A percentile compares a stretch with the other conserved stretches of the same genome.
These are phyloP conservation scores for Phytopythium mirpurense DNA, from an alignment of 352 stramenopile species.

Conservation along the genomic window DNA sequence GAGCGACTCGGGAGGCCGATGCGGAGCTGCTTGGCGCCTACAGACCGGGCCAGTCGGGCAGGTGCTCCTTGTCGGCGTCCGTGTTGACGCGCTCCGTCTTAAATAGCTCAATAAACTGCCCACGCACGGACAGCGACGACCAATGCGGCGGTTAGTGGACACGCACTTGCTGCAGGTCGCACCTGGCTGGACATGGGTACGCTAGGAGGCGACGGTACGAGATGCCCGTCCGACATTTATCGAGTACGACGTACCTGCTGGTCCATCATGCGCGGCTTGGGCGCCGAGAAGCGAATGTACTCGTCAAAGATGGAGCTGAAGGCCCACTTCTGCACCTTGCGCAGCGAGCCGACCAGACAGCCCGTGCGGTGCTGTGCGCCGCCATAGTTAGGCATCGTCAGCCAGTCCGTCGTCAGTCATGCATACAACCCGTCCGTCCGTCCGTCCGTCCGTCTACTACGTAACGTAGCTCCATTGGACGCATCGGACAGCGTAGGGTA, in stretches of 20 bases:
- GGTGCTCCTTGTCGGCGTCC: conserved; percentile 40
- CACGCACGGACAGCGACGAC: background rate
- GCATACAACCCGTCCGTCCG: too few relatives aligned
- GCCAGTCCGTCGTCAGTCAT: background rate
- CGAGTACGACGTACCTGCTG: conserved; percentile 46
- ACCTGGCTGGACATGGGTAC: too few relatives aligned
- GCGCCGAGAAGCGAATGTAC: conserved; percentile 81
- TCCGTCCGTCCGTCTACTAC: too few relatives aligned
- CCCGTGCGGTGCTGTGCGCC: conserved; percentile 63
- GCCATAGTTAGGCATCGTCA: background rate
- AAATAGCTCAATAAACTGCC: conserved; percentile 85
- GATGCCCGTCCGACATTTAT: too few relatives aligned
- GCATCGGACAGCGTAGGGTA: background rate
- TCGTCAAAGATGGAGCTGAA: conserved; percentile 84
- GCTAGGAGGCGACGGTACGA: too few relatives aligned
- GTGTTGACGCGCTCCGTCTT: conserved; percentile 69
- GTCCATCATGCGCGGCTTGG: conserved; percentile 86
- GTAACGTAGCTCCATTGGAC: too few relatives aligned
- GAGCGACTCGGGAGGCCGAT: too few relatives aligned
- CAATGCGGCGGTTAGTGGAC: too few relatives aligned
- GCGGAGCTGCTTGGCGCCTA: too few relatives aligned
- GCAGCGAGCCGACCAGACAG: conserved; percentile 69
- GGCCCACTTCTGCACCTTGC: conserved; percentile 79
- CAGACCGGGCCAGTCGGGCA: conserved; percentile 63
- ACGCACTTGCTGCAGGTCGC: too few relatives aligned